These are phyloP conservation scores for Alternaria gansuensis DNA, from an alignment of 2,329 filamentous ascomycete species.

Conservation along the genomic window DNA sequence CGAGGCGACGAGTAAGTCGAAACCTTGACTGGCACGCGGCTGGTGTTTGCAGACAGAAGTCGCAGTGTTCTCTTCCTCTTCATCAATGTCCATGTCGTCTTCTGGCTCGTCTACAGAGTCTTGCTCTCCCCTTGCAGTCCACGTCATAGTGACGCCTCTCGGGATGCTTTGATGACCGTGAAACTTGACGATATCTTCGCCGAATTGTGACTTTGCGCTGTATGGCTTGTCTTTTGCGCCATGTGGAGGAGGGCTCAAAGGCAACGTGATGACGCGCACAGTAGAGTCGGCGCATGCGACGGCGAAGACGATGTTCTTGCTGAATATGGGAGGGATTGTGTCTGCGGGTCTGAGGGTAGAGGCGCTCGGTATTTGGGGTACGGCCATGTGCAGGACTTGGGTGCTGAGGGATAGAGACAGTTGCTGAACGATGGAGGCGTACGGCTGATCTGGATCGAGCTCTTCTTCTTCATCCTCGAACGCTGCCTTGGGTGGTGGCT, in stretches of 20 bases:
- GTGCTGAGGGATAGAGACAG: constrained; percentile 64
- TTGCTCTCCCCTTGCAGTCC: constrained; percentile 52
- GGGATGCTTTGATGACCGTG: constrained; percentile 62
- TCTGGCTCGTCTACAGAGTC: constrained; percentile 28
- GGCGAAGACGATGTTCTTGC: constrained; percentile 62
- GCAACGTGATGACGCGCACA: constrained; percentile 64
- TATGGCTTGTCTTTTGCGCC: constrained; percentile 40
- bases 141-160: constrained; percentile 62
- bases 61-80: constrained; percentile 32
- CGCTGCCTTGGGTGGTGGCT: constrained; percentile 47
- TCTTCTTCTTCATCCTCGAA: constrained; percentile 67
- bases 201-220: constrained; percentile 40
- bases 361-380: constrained; percentile 54
- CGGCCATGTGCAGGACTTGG: constrained; percentile 63
- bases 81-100: constrained; percentile 52
- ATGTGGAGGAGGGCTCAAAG: constrained; percentile 62
- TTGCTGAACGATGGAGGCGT: constrained; percentile 62
- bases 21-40: constrained; percentile 39
- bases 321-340: constrained; percentile 59
- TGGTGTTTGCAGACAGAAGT: constrained; percentile 32
- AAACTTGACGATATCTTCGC: constrained; percentile 61
- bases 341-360: constrained; percentile 45
- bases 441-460: constrained; percentile 65
- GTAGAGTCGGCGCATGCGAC: constrained; percentile 66
- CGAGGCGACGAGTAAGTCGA: constrained; percentile 54